Evolutionary conservation across 306 rosid species (phyloP).

Genomic region (Acacia melanoxylon): DNA sequence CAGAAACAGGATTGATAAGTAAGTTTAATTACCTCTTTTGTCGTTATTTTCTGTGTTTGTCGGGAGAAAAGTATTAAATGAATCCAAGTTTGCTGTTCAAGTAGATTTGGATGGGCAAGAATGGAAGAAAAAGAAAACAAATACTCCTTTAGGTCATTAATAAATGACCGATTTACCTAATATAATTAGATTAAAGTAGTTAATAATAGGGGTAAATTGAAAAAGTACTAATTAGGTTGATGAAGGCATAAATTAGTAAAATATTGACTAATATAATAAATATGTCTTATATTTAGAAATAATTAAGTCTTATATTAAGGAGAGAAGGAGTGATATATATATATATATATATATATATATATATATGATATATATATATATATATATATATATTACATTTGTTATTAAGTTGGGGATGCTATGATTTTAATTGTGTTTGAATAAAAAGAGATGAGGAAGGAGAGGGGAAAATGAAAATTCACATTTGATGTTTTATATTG

Average conservation of each 20-base stretch:
- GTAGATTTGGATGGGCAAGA: neutral
- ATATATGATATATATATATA: too few species aligned
- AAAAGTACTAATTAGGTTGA: too few species aligned
- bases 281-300: too few species aligned
- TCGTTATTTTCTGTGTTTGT: neutral
- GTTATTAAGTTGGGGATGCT: neutral
- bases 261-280: too few species aligned
- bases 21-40: neutral
- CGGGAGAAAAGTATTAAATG: neutral
- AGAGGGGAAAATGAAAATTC: neutral
- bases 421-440: neutral
- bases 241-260: too few species aligned
- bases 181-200: too few species aligned
- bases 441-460: neutral
- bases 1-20: conserved; percentile 69
- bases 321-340: too few species aligned
- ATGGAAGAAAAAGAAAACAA: neutral
- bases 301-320: too few species aligned
- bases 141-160: neutral
- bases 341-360: too few species aligned
- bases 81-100: neutral
- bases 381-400: neutral
- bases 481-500: neutral
- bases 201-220: too few species aligned
- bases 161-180: too few species aligned